These are phyloP conservation scores for Gentiana dahurica DNA, from an alignment of 257 asterid species.

Conservation along the genomic window DNA sequence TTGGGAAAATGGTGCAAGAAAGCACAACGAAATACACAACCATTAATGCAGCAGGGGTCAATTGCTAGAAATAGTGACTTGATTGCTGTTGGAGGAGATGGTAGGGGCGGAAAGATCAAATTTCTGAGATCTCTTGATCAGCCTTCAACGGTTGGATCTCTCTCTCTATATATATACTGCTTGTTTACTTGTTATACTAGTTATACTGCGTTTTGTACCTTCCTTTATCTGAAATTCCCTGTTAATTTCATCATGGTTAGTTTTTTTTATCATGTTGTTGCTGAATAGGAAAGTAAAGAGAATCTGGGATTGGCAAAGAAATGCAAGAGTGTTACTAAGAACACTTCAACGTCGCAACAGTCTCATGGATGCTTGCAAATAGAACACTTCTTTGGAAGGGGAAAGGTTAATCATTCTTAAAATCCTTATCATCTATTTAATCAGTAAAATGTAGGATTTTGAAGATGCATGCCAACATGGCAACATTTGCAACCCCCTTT, in stretches of 20 bases:
- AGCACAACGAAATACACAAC: constrained; percentile 30
- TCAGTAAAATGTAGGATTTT: too few relatives aligned
- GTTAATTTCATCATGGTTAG: neutral
- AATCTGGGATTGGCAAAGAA: constrained; percentile 28
- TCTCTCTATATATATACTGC: neutral
- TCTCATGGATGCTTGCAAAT: constrained; percentile 61
- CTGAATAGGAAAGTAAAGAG: constrained; percentile 36
- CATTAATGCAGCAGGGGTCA: constrained; percentile 26
- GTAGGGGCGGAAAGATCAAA: constrained; percentile 85
- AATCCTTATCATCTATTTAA: neutral
- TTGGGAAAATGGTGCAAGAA: constrained; percentile 96
- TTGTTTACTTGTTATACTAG: neutral
- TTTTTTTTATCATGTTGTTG: neutral
- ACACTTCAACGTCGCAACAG: constrained; percentile 31
- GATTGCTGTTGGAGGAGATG: constrained; percentile 92
- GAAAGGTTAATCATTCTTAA: constrained; percentile 32
- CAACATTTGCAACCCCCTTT: too few relatives aligned
- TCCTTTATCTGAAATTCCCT: neutral
- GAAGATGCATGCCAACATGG: too few relatives aligned
- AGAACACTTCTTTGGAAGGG: constrained; percentile 75
- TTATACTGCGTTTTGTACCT: constrained; percentile 3
- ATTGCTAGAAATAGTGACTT: constrained; percentile 40
- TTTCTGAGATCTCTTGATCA: constrained; percentile 58
- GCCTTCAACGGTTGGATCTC: constrained; percentile 43
- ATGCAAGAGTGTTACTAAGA: constrained; percentile 32